Evolutionary conservation across 2,329 filamentous ascomycete species (phyloP), one percentile per base, ranked within the genome.

Genomic region (Emmonsia crescens): DNA sequence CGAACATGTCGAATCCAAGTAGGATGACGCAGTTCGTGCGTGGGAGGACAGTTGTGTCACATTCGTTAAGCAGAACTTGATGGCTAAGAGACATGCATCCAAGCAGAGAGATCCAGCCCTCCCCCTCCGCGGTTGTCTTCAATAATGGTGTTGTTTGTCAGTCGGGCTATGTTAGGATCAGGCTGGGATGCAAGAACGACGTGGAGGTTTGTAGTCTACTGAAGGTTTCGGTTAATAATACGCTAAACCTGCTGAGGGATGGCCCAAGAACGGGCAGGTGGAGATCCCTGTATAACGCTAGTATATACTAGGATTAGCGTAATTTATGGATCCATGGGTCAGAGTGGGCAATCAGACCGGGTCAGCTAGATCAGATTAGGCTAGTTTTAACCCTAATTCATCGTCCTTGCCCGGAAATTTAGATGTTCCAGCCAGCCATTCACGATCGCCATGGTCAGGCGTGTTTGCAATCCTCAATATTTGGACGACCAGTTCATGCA

Each of bases 371-470:
- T 3, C 27, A 3, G 5, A 31, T 29, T 19, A 8, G 40, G 55
- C 16, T 57, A 46, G 38, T 14, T 10, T 2, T 36, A 42, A 57
- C 40, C 38, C 24, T 33, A 46, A 57, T 46, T 21, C 8, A 19
- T 31, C 24, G 40, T 46, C 16, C 16, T 6, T 42, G 19, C 36
- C 24, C 16, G 56, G 40, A 57, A 44, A 33, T 38, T 57, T 46
- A 44, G 56, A 44, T 57, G 24, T 31, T 57, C 56, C 56, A 44
- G 56, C 56, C 56, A 57, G 56, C 56, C 56, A 55, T 38, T 27
- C 29, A 36, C 29, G 49, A 54, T 36, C 49, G 19, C 16, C 49
- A 21, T 5, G 2, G 29, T 6, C 40, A 21, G 40, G 56, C 9
- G 40, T 12, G 40, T 57, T 57, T 31, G 24, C 56, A 57, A 57